A percentile compares a stretch with the other conserved stretches of the same genome.
These are phyloP conservation scores for Lactarius sp. DNA, from an alignment of 768 basidiomycete species.

Conservation along the genomic window DNA sequence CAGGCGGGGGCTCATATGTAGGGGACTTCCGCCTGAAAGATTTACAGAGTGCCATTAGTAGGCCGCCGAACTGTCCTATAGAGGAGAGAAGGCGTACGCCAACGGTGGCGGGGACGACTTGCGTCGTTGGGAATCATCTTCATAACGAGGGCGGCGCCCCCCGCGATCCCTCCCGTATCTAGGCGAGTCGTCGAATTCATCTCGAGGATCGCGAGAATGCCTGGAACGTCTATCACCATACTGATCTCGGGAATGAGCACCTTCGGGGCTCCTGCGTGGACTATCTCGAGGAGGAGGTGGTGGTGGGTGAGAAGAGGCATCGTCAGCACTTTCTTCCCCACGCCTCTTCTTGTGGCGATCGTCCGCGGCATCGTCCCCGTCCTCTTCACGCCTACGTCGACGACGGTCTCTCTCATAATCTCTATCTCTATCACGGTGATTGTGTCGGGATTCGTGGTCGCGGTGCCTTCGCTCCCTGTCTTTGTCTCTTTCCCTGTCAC, in stretches of 20 bases:
- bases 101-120: slow-evolving; percentile 36
- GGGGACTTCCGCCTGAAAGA: slow-evolving; percentile 61
- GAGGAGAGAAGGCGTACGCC: slow-evolving; percentile 36
- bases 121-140: slow-evolving; percentile 38
- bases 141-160: slow-evolving; percentile 39
- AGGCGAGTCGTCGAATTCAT: slow-evolving; percentile 57
- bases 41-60: slow-evolving; percentile 2
- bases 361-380: slow-evolving; percentile 47
- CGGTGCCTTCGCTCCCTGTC: slow-evolving; percentile 42
- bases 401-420: slow-evolving; percentile 52
- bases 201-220: slow-evolving; percentile 47
- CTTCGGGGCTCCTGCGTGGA: slow-evolving; percentile 43
- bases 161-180: slow-evolving; percentile 39
- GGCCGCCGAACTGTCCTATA: slow-evolving; percentile 10
- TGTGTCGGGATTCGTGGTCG: slow-evolving; percentile 49
- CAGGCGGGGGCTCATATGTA: slow-evolving; percentile 56
- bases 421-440: slow-evolving; percentile 45
- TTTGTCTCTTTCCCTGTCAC: slow-evolving; percentile 47
- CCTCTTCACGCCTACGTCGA: slow-evolving; percentile 65
- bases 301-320: slow-evolving; percentile 36
- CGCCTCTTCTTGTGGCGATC: slow-evolving; percentile 64
- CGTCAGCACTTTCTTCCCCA: slow-evolving; percentile 48
- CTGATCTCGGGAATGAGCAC: slow-evolving; percentile 48
- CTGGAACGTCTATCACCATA: slow-evolving; percentile 43
- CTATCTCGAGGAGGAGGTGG: slow-evolving; percentile 46